A percentile compares a stretch with the other conserved stretches of the same genome.
These are phyloP conservation scores for Aspergillus olivimuriae DNA, from an alignment of 495 filamentous ascomycete genomes.

Conservation along the genomic window DNA sequence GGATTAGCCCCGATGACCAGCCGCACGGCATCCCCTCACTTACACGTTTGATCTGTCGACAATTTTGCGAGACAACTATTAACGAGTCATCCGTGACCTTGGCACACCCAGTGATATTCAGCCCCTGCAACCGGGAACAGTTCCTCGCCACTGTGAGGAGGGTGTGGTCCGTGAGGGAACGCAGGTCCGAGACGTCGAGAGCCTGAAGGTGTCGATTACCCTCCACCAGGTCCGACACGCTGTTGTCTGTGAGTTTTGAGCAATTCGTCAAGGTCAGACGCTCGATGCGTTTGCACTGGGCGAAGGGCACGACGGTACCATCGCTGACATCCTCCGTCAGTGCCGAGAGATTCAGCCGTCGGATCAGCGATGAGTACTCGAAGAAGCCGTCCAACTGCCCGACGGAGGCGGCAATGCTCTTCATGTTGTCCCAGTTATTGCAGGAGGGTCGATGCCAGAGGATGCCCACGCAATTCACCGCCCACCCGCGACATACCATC, in stretches of 20 bases:
- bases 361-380: conserved; percentile 78
- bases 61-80: conserved; percentile 72
- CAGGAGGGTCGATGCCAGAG: conserved; percentile 93
- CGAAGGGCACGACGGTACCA: conserved; percentile 76
- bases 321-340: conserved; percentile 76
- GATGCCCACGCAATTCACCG: conserved; percentile 83
- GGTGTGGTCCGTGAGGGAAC: conserved; percentile 74
- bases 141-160: conserved; percentile 73
- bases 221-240: conserved; percentile 71
- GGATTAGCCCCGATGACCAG: conserved; percentile 20
- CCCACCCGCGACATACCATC: conserved; percentile 89
- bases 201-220: conserved; percentile 79
- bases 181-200: conserved; percentile 79
- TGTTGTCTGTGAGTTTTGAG: conserved; percentile 72
- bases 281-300: conserved; percentile 84
- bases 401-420: conserved; percentile 71
- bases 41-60: conserved; percentile 83
- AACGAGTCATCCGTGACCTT: conserved; percentile 82
- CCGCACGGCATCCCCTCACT: conserved; percentile 16
- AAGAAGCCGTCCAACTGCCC: conserved; percentile 66
- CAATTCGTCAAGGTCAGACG: conserved; percentile 92
- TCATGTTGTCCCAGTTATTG: conserved; percentile 73
- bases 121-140: conserved; percentile 78
- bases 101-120: conserved; percentile 85
- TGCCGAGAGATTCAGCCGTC: conserved; percentile 80